phyloP scores from a whole-genome alignment of 2,329 filamentous ascomycete genomes.

The Verticillium isaacii region DNA sequence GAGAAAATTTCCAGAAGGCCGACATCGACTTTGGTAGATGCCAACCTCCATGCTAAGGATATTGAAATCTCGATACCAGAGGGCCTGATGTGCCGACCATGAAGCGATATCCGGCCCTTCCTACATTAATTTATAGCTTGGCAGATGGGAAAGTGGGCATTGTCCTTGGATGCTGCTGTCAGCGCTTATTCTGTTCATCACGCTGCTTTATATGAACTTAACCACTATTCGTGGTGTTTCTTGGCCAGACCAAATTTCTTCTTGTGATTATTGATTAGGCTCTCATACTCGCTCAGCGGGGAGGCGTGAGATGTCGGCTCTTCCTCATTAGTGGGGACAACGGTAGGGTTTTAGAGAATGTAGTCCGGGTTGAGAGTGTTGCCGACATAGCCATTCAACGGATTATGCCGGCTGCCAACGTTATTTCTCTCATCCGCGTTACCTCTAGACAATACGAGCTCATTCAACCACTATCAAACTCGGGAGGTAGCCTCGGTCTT shows the following conservation, averaged over 20 bases:
- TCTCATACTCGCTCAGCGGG: not conserved
- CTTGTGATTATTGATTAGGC: not conserved
- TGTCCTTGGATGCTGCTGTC: not conserved
- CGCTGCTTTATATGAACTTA: not conserved
- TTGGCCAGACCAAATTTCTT: not conserved
- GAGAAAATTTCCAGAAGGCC: not conserved
- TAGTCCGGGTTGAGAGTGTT: not conserved
- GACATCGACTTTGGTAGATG: not conserved
- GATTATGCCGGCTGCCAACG: not conserved
- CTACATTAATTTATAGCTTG: not conserved
- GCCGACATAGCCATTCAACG: not conserved
- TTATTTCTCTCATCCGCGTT: not conserved
- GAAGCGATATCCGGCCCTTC: not conserved
- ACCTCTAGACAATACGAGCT: not conserved
- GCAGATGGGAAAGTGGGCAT: not conserved
- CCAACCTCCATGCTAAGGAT: not conserved
- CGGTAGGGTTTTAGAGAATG: not conserved
- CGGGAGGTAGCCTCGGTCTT: not conserved
- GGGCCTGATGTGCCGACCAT: not conserved
- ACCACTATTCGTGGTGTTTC: not conserved
- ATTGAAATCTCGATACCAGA: not conserved
- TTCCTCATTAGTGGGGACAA: not conserved
- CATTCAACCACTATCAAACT: not conserved
- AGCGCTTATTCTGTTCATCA: not conserved
- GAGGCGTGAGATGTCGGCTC: not conserved